Conservation (phyloP, 2,329 filamentous ascomycete genomes). For the Fusarium longipes region DNA sequence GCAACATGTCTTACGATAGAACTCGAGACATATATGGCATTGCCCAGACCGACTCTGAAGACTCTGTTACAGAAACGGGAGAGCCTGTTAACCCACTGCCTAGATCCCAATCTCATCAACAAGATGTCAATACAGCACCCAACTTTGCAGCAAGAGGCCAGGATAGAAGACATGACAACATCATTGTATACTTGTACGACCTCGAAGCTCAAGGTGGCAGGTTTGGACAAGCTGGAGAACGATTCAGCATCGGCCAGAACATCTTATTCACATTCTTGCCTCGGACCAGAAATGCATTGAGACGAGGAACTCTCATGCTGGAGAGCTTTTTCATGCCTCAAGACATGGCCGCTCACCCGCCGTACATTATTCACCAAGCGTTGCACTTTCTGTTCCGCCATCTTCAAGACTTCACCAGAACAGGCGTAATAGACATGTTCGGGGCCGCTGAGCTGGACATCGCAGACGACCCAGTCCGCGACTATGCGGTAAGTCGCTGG, state of each 20-base stretch:
- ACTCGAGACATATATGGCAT: conserved; percentile 1
- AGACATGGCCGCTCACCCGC: conserved; percentile 2
- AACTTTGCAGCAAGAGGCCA: not conserved
- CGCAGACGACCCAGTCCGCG: conserved; percentile 1
- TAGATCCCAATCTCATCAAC: not conserved
- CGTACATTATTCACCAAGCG: conserved; percentile 20
- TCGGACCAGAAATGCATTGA: conserved; percentile 20
- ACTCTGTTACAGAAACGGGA: not conserved
- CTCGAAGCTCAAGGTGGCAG: conserved; percentile 1
- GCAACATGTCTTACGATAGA: not conserved
- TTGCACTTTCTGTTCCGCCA: conserved; percentile 36
- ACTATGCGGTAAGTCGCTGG: conserved; percentile 24
- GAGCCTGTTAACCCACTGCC: not conserved
- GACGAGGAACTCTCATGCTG: conserved; percentile 25
- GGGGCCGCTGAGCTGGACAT: conserved; percentile 25
- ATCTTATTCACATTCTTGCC: conserved; percentile 29
- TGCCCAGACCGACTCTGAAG: conserved; percentile 3
- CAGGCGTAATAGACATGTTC: conserved; percentile 35
- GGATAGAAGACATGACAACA: conserved; percentile 15
- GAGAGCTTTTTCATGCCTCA: conserved; percentile 19
- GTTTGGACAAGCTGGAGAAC: conserved; percentile 14
- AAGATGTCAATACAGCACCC: not conserved
- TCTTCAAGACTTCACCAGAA: conserved; percentile 24
- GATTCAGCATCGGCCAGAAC: conserved; percentile 23
- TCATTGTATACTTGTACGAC: conserved; percentile 23